A percentile compares a stretch with the other conserved stretches of the same genome.
phyloP scores from a whole-genome alignment of 805 yeast genomes.

The Wickerhamiella lipophila region DNA sequence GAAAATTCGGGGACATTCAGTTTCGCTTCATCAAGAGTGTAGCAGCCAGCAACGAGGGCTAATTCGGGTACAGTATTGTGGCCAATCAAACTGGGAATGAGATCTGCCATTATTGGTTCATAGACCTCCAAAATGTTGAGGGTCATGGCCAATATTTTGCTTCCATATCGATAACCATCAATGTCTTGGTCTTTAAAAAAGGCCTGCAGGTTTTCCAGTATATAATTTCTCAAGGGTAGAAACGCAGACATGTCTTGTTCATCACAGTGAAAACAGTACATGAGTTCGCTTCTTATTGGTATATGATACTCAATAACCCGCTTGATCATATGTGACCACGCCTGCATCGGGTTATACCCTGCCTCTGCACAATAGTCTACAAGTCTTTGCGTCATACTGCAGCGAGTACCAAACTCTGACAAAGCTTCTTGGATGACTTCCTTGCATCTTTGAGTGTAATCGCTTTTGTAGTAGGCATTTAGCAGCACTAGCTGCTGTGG shows the following conservation, averaged over 20 bases:
- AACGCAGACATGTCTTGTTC: background rate
- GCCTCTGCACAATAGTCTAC: background rate
- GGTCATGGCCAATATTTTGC: background rate
- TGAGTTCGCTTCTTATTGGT: background rate
- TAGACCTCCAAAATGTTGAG: background rate
- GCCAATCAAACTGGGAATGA: background rate
- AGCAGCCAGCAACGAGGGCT: background rate
- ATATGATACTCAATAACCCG: background rate
- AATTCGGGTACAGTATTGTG: background rate
- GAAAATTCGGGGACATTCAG: background rate
- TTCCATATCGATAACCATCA: background rate
- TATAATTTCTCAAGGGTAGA: background rate
- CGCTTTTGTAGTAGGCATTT: background rate
- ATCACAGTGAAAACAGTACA: background rate
- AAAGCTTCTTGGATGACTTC: background rate
- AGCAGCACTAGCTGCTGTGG: too few relatives aligned
- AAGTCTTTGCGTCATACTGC: background rate
- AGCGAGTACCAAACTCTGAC: background rate
- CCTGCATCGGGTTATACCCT: background rate
- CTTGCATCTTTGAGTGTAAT: background rate
- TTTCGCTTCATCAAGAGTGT: background rate
- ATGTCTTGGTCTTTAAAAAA: background rate
- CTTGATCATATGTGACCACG: background rate
- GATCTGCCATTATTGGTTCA: background rate
- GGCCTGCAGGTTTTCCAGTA: background rate